Percentiles rank a stretch among this genome's conserved stretches.
Evolutionary conservation across 768 basidiomycete species (phyloP).

Genomic region (Kwoniella mangroviensis): DNA sequence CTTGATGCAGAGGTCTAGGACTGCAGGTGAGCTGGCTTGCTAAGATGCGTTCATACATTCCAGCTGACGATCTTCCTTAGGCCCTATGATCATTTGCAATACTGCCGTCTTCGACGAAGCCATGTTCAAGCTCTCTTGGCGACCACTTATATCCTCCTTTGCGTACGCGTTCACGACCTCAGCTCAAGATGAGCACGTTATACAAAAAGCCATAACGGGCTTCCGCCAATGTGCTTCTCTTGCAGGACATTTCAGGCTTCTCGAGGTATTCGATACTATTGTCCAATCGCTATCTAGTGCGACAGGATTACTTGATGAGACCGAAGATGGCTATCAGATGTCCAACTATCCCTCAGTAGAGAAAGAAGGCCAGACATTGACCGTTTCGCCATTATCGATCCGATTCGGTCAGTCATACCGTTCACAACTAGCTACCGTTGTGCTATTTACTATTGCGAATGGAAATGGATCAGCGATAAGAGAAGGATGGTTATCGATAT

Average conservation of each 20-base stretch:
- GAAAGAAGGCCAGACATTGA: constrained; percentile 84
- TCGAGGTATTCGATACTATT: constrained; percentile 96
- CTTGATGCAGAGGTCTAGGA: constrained; percentile 76
- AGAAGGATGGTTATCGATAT: constrained; percentile 95
- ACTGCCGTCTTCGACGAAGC: constrained; percentile 79
- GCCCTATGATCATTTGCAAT: constrained; percentile 76
- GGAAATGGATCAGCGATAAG: constrained; percentile 91
- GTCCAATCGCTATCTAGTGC: constrained; percentile 90
- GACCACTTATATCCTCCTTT: constrained; percentile 87
- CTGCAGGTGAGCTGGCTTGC: constrained; percentile 76
- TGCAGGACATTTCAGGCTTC: constrained; percentile 83
- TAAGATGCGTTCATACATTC: too few species aligned
- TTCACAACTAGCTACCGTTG: constrained; percentile 93
- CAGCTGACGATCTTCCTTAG: constrained; percentile 52
- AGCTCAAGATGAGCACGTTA: constrained; percentile 95
- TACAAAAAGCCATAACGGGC: constrained; percentile 92
- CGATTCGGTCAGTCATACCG: constrained; percentile 94
- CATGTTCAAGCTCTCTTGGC: constrained; percentile 95
- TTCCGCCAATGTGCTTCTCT: constrained; percentile 95
- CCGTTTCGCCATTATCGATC: constrained; percentile 88
- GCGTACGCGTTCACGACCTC: constrained; percentile 88
- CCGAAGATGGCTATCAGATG: constrained; percentile 64
- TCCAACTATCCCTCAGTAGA: constrained; percentile 82
- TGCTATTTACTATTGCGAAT: constrained; percentile 96
- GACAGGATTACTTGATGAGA: constrained; percentile 78